Percentiles rank a stretch among this genome's conserved stretches.
phyloP scores from a whole-genome alignment of 2,329 filamentous ascomycete species.

The Thelonectria olida region DNA sequence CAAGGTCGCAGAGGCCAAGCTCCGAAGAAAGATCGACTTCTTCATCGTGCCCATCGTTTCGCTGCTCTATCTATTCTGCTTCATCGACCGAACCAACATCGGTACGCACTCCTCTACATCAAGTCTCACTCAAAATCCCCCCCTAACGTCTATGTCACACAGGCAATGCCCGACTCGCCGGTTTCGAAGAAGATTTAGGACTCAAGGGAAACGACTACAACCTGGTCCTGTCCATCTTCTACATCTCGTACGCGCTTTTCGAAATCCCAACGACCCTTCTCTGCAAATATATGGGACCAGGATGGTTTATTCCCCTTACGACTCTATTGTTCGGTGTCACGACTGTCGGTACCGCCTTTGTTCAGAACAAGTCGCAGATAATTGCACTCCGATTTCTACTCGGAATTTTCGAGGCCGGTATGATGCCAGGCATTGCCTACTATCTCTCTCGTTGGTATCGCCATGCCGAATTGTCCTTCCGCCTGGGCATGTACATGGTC shows the following conservation, averaged over 20 bases:
- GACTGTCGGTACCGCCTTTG: constrained; percentile 67
- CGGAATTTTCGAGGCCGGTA: constrained; percentile 68
- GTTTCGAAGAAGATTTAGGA: constrained; percentile 62
- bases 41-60: constrained; percentile 55
- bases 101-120: background rate
- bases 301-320: constrained; percentile 67
- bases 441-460: constrained; percentile 71
- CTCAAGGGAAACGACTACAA: constrained; percentile 70
- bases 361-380: constrained; percentile 54
- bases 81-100: constrained; percentile 62
- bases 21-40: constrained; percentile 67
- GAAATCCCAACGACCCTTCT: constrained; percentile 68
- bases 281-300: constrained; percentile 70
- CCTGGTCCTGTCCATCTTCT: constrained; percentile 66
- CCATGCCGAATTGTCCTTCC: constrained; percentile 67
- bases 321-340: constrained; percentile 65
- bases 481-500: constrained; percentile 69
- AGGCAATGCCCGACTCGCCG: constrained; percentile 62
- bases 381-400: constrained; percentile 67
- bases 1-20: constrained; percentile 30
- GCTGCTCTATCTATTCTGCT: constrained; percentile 70
- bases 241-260: constrained; percentile 70
- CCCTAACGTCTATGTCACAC: background rate
- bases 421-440: constrained; percentile 71
- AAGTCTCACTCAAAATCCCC: background rate